Conservation (phyloP, 352 stramenopile genomes). For the Pythium pectinolyticum region DNA sequence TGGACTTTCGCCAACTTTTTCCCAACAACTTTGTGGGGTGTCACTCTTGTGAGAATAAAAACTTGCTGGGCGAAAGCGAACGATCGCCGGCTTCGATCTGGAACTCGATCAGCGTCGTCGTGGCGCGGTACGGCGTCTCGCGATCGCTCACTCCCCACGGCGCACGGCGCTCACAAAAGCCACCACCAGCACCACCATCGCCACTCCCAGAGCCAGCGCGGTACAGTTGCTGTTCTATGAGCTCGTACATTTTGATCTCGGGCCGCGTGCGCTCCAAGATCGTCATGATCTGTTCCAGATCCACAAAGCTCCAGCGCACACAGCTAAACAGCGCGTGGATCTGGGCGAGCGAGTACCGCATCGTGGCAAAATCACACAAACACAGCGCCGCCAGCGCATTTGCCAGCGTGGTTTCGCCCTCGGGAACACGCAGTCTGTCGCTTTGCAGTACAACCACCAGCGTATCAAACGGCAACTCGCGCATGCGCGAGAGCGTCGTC, state of each 20-base stretch:
- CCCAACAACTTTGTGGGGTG: background rate
- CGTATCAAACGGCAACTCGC: slow-evolving; percentile 53
- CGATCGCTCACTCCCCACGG: slow-evolving; percentile 18
- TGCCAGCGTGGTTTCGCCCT: slow-evolving; percentile 54
- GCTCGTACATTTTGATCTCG: slow-evolving; percentile 57
- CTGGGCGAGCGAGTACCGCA: slow-evolving; percentile 33
- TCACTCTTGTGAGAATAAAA: slow-evolving; percentile 19
- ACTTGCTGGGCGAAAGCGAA: slow-evolving; percentile 33
- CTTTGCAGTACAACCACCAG: slow-evolving; percentile 58
- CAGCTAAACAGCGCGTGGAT: slow-evolving; percentile 55
- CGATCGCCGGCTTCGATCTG: slow-evolving; percentile 59
- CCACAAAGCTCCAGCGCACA: slow-evolving; percentile 66
- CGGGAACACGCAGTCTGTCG: slow-evolving; percentile 55
- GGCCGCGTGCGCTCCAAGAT: slow-evolving; percentile 43
- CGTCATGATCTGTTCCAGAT: slow-evolving; percentile 55
- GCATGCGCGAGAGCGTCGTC: slow-evolving; percentile 11
- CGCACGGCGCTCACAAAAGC: slow-evolving; percentile 10
- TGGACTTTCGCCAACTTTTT: too few species aligned
- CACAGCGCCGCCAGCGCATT: slow-evolving; percentile 45
- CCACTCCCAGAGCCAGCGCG: slow-evolving; percentile 10
- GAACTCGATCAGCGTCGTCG: slow-evolving; percentile 53
- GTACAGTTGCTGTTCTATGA: slow-evolving; percentile 38
- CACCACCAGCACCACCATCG: too few species aligned
- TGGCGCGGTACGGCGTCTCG: slow-evolving; percentile 30
- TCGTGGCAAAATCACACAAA: slow-evolving; percentile 11